Base-by-base conservation (phyloP, 2,329 filamentous ascomycete species). In the Microthyrium microscopicum region DNA sequence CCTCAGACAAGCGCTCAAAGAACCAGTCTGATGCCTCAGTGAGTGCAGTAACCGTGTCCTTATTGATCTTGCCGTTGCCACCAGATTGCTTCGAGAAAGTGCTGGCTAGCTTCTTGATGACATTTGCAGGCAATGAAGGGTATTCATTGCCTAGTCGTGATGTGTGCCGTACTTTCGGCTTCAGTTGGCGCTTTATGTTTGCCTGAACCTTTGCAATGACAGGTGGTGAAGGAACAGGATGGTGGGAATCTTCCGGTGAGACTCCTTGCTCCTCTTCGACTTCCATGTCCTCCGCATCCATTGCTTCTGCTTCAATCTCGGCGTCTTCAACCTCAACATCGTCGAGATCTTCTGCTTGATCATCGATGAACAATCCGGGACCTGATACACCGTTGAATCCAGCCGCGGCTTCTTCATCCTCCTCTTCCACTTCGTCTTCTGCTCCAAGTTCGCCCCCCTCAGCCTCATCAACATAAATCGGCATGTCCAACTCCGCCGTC, bases 11-110 rank as follows among this genome's bases (percentile, higher is more conserved):
- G 53, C 93, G 84, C 55, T 91, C 82, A 51, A 93, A 92, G 53
- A 84, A 93, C 77, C 82, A 89, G 40, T 91, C 81, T 3, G 80
- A 80, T 1, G 83, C 81, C 49, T 83, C 76, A 46, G 77, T 73
- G 34, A 93, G 71, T 4, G 77, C 76, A 20, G 69, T 66, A 24
- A 92, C 58, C 2, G 79, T 75, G 33, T 89, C 80, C 29, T 77
- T 72, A 37, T 66, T 73, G 29, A 92, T 68, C 42, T 76, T 80
- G 44, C 77, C 81, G 43, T 66, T 66, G 7, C 66, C 61, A 15
- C 74, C 73, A 28, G 73, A 70, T 4, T 70, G 70, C 44, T 73
- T 72, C 15, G 77, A 68, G 46, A 83, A 81, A 2, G 69, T 76
- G 21, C 74, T 75, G 5, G 77, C 76, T 2, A 83, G 50, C 33